Base-by-base conservation (phyloP, 2,329 filamentous ascomycete species). In the Fonsecaea nubica region DNA sequence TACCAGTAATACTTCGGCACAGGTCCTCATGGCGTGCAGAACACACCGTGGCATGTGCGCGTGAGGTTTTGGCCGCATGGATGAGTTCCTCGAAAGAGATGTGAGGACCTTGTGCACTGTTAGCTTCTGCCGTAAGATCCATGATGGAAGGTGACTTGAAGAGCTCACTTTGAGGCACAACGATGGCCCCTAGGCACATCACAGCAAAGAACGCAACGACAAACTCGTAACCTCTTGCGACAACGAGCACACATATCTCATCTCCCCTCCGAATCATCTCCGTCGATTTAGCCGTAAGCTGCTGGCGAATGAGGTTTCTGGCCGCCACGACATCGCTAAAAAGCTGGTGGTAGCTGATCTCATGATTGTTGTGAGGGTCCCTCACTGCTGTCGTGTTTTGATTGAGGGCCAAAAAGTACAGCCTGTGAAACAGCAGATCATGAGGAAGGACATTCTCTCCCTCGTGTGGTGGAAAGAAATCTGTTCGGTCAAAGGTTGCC, bases 401-500 rank as follows among this genome's bases (percentile, higher is more conserved):
- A 4, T 71, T 69, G 5, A 71, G 69, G 4, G 75, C 71, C 55
- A 71, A 73, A n/a, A 71, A 73, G 8, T 76, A 56, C 3, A 76
- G 60, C 30, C 72, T 72, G 40, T 73, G 72, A 45, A 75, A 76
- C 40, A 75, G 72, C 13, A 72, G 69, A n/a, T 70, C 62, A 63
- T 75, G 74, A 1, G 75, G 75, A n/a, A 77, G 66, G 0, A 76
- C 72, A 18, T 69, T 72, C 0, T 66, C 63, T 86, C 77, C 71
- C 86, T 86, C 7, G 85, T 45, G 76, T 1, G 83, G 78, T 1
- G 83, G 82, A 3, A 86, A 76, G 1, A 79, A 76, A 2, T 84
- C 84, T 53, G 86, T 86, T 6, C 84, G 84, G 12, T 82, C 81
- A 67, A 86, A 86, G 69, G n/a, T 45, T 15, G 42, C 42, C 10